Conservation (phyloP, 768 basidiomycete species). For the Suillus tomentosus region DNA sequence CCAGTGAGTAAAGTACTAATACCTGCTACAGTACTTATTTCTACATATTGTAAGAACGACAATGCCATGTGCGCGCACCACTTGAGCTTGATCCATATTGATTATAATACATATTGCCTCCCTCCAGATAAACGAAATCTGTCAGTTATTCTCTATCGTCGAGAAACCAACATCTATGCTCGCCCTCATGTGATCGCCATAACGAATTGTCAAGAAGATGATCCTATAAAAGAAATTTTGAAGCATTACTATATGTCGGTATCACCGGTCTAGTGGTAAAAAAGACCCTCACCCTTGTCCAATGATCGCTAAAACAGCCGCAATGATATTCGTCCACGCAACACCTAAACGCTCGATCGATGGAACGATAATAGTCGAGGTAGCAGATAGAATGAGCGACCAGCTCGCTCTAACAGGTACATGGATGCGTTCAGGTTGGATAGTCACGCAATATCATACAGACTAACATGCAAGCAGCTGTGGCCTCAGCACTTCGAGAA, state of each 20-base stretch:
- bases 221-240: constrained; percentile 34
- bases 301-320: constrained; percentile 46
- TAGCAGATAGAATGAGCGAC: constrained; percentile 21
- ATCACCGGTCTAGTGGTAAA: not conserved
- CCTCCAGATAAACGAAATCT: too few species aligned
- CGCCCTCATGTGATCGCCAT: constrained; percentile 53
- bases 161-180: constrained; percentile 56
- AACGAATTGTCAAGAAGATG: constrained; percentile 46
- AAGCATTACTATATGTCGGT: not conserved
- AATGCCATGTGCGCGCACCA: too few species aligned
- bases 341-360: constrained; percentile 52
- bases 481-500: not conserved
- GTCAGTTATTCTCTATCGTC: constrained; percentile 38
- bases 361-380: constrained; percentile 51
- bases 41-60: too few species aligned
- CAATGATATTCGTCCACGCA: constrained; percentile 42
- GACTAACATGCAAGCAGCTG: not conserved
- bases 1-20: too few species aligned
- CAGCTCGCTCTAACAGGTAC: not conserved
- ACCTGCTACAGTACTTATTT: too few species aligned
- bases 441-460: not conserved
- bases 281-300: constrained; percentile 49
- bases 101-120: too few species aligned
- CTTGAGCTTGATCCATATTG: too few species aligned
- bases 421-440: not conserved